Conservation (phyloP, 78 protist species). For the Dictyostelium intermedium region DNA sequence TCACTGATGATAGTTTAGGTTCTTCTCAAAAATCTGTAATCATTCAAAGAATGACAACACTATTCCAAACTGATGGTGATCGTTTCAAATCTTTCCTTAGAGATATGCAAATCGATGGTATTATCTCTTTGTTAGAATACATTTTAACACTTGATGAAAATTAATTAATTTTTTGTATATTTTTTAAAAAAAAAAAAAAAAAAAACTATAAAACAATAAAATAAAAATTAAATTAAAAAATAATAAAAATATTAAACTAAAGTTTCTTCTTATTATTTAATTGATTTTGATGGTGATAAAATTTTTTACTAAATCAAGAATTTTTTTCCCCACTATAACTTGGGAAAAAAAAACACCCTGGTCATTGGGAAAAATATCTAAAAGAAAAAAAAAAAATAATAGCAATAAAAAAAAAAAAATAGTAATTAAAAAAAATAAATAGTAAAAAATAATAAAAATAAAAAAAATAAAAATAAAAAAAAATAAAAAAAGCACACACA, state of each 20-base stretch:
- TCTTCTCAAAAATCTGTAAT: background rate
- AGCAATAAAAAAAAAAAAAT: too few relatives aligned
- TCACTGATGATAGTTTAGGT: constrained; percentile 31
- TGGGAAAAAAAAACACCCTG: too few relatives aligned
- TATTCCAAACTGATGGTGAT: constrained; percentile 43
- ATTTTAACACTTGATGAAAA: constrained; percentile 41
- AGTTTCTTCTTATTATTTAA: too few relatives aligned
- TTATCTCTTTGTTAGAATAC: constrained; percentile 50
- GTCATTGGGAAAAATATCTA: too few relatives aligned
- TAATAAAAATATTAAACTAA: background rate
- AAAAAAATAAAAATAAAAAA: too few relatives aligned
- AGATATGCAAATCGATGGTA: constrained; percentile 59
- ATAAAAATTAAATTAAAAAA: background rate
- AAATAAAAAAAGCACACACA: too few relatives aligned
- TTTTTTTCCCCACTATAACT: too few relatives aligned
- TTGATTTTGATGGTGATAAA: too few relatives aligned
- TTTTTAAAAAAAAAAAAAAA: background rate
- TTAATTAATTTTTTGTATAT: background rate
- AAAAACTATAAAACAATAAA: background rate
- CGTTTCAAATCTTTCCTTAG: constrained; percentile 35
- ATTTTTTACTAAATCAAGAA: too few relatives aligned
- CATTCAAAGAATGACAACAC: constrained; percentile 26
- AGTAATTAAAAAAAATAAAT: too few relatives aligned
- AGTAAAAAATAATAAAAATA: background rate
- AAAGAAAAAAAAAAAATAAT: too few relatives aligned